Evolutionary conservation across 768 basidiomycete genomes (phyloP), one percentile per base, ranked within the genome.

Genomic region (Tricholoma sp.): DNA sequence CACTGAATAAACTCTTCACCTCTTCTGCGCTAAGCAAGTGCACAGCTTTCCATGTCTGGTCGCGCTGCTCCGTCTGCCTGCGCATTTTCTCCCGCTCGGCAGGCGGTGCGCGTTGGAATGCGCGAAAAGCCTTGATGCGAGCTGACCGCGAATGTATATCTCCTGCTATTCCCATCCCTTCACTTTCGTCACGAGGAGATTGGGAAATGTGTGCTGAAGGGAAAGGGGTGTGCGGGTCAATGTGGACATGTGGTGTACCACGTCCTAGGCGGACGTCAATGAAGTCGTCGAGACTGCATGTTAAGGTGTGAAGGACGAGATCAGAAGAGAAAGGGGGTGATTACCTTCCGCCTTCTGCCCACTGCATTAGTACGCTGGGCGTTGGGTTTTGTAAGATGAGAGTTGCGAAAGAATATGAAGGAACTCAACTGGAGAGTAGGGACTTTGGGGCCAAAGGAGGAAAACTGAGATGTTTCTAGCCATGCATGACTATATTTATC

Each of bases 1-100:
- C 95, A 2, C 79, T 77, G 64, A 97, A 94, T 53, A 97, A 69
- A 57, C 85, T 85, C 59, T 79, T 78, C 9, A 93, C 83, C 73
- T 98, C 95, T 55, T 92, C 88, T 10, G 89, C 83, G 66, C 92
- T 89, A 21, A 97, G 70, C 19, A 96, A 64, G 71, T 97, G 90
- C 4, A 97, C 86, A 5, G 92, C 86, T 52, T 81, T 89, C 84
- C 84, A 82, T 18, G 76, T 71, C 19, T 62, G 70, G 64, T 67
- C 61, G 57, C 37, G 60, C 27, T 65, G 67, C 41, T 73, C 75
- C 71, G 83, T 74, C 63, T 83, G 81, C 24, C 73, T 69, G n/a
- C 80, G 76, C 59, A 88, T 75, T 1, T 81, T 77, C 34, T 84
- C 84, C 22, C 79, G 79, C 58, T 89, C 86, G 57, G 80, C 82